These are phyloP conservation scores for Fonsecaea nubica DNA, from an alignment of 2,329 filamentous ascomycete genomes.

Conservation along the genomic window DNA sequence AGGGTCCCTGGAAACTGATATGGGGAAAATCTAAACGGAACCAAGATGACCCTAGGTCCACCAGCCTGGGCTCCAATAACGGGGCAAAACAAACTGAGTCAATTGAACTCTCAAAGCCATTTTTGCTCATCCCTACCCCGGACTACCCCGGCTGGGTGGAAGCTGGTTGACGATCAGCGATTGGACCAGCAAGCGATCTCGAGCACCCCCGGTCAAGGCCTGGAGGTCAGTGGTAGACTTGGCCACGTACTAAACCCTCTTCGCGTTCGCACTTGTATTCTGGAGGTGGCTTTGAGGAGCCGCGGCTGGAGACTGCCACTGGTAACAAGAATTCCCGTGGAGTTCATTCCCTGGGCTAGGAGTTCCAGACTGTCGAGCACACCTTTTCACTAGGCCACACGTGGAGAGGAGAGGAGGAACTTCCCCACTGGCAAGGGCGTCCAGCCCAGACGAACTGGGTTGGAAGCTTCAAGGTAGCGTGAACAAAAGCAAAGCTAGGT, in stretches of 20 bases:
- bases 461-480: neutral
- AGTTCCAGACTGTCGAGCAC: neutral
- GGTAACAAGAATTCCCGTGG: neutral
- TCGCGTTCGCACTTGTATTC: too few species aligned
- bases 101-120: slow-evolving; percentile 7
- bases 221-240: slow-evolving; percentile 13
- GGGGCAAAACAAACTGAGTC: neutral
- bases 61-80: slow-evolving; percentile 5
- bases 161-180: slow-evolving; percentile 13
- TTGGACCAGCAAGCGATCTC: slow-evolving; percentile 23
- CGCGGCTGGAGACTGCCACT: slow-evolving; percentile 5
- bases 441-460: neutral
- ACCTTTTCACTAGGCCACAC: slow-evolving; percentile 15
- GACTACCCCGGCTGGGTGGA: slow-evolving; percentile 26
- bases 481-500: slow-evolving; percentile 11
- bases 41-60: slow-evolving; percentile 23
- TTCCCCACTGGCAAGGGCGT: slow-evolving; percentile 18
- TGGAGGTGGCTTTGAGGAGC: slow-evolving; percentile 3
- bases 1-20: slow-evolving; percentile 25
- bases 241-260: neutral
- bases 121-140: slow-evolving; percentile 28
- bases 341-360: neutral
- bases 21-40: slow-evolving; percentile 29
- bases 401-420: slow-evolving; percentile 18
- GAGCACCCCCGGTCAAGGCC: slow-evolving; percentile 11